Evolutionary conservation across 1,284 basidiomycete genomes (phyloP), one percentile per base, ranked within the genome.

Genomic region (Sanghuangporus sanghuang): DNA sequence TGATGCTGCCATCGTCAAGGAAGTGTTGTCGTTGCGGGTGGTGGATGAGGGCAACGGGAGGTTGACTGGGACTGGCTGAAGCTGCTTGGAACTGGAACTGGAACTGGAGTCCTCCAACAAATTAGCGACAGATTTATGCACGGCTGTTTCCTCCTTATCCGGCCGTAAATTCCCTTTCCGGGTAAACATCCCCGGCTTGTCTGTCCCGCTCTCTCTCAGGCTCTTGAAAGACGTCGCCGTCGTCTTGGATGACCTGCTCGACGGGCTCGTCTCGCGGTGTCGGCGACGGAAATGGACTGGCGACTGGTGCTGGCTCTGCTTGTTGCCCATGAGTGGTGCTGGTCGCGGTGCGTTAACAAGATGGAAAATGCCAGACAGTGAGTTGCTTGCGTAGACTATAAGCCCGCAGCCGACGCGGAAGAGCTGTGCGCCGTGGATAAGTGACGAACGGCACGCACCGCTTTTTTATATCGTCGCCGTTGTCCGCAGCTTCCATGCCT

Each of bases 291-390:
- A 36, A 36, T 21, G 53, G 39, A 42, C 38, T 3, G 44, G 21
- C 2, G 21, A 18, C 9, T 46, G 44, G 16, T 52, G 57, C 39
- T 57, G 40, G 56, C 57, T 59, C 35, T 42, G 62, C 50, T 63
- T 63, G 56, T 63, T 58, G 14, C 62, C 62, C 62, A 63, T 27
- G 12, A n/a, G 53, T 54, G 16, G 32, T 38, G 52, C 1, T 35
- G 6, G 53, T 54, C 27, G 53, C 36, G 53, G 53, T 54, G 21
- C 53, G 32, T 36, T 54, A 38, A 18, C 53, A 54, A 39, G 53
- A 54, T 11, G 23, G 53, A 32, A n/a, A 46, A n/a, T 46, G 38
- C 18, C 6, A 8, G n/a, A 23, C 23, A n/a, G n/a, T n/a, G n/a
- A n/a, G n/a, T n/a, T n/a, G n/a, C n/a, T n/a, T n/a, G n/a, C n/a